Conservation (phyloP, 2,329 filamentous ascomycete species). For the Trichoderma cornu-damae region DNA sequence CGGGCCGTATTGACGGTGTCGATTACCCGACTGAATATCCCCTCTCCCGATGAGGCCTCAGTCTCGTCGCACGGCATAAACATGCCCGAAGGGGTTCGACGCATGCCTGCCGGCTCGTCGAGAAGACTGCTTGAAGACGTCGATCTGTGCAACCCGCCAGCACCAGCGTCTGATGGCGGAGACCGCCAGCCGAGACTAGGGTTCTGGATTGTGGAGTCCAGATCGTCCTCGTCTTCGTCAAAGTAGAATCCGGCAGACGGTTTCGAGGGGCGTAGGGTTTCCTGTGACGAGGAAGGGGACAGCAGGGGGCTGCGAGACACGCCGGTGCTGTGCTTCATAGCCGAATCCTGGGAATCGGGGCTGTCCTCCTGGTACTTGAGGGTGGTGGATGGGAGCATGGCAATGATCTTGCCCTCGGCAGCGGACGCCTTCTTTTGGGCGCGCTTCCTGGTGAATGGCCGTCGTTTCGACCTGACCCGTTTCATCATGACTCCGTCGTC, state of each 20-base stretch:
- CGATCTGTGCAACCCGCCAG: conserved; percentile 41
- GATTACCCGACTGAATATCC: conserved; percentile 72
- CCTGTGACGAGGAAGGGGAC: conserved; percentile 74
- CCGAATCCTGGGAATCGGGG: conserved; percentile 58
- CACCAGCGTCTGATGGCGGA: conserved; percentile 23
- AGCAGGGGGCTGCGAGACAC: conserved; percentile 46
- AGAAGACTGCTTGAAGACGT: conserved; percentile 46
- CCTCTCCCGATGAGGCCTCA: conserved; percentile 55
- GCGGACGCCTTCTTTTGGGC: conserved; percentile 37
- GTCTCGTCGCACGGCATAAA: conserved; percentile 82
- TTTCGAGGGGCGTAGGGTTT: conserved; percentile 69
- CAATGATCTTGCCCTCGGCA: conserved; percentile 76
- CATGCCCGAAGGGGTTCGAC: conserved; percentile 80
- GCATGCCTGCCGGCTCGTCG: conserved; percentile 58
- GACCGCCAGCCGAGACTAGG: conserved; percentile 31
- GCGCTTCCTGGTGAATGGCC: conserved; percentile 44
- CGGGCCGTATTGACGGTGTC: conserved; percentile 72
- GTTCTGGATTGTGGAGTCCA: conserved; percentile 33
- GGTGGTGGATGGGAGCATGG: conserved; percentile 80
- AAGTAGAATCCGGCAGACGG: conserved; percentile 60
- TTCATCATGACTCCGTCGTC: conserved; percentile 85
- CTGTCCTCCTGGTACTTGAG: conserved; percentile 78
- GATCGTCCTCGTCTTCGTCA: conserved; percentile 55
- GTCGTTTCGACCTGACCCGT: conserved; percentile 51
- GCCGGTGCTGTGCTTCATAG: conserved; percentile 54